Conservation (phyloP, 805 yeast genomes). For the Saturnispora dispora region DNA sequence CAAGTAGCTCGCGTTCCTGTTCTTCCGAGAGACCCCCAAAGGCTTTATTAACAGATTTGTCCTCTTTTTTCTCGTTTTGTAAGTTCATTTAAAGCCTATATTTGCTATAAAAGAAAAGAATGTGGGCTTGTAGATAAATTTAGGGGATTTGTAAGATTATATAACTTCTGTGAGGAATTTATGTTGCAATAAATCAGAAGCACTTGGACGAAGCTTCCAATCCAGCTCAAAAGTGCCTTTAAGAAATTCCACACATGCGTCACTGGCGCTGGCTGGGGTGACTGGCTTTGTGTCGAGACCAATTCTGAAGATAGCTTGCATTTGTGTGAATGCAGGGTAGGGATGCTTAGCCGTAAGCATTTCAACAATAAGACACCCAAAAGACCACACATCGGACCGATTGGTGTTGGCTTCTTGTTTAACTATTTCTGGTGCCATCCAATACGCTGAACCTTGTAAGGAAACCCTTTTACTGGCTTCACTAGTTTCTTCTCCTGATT, state of each 20-base stretch:
- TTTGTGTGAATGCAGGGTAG: conserved; percentile 86
- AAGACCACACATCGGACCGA: conserved; percentile 95
- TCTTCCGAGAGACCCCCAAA: neutral
- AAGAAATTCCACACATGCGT: conserved; percentile 60
- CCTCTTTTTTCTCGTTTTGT: neutral
- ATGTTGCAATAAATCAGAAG: conserved; percentile 3
- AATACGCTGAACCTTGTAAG: conserved; percentile 87
- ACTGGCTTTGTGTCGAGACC: conserved; percentile 81
- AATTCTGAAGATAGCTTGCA: conserved; percentile 93
- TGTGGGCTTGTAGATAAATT: neutral
- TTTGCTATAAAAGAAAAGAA: neutral
- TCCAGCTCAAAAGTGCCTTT: conserved; percentile 64
- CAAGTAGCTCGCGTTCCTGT: neutral
- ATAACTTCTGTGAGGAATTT: conserved; percentile 2
- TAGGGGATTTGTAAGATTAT: neutral
- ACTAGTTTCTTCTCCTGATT: conserved; percentile 27
- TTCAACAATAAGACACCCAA: conserved; percentile 88
- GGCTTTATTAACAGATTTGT: neutral
- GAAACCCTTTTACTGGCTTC: conserved; percentile 60
- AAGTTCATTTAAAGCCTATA: neutral
- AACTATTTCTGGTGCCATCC: conserved; percentile 99
- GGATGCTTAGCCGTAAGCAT: conserved; percentile 97
- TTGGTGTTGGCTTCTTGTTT: conserved; percentile 85
- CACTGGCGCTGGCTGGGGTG: conserved; percentile 64
- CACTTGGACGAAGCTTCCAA: conserved; percentile 56